Evolutionary conservation across 306 rosid genomes (phyloP).

Genomic region (Carpinus viminea): DNA sequence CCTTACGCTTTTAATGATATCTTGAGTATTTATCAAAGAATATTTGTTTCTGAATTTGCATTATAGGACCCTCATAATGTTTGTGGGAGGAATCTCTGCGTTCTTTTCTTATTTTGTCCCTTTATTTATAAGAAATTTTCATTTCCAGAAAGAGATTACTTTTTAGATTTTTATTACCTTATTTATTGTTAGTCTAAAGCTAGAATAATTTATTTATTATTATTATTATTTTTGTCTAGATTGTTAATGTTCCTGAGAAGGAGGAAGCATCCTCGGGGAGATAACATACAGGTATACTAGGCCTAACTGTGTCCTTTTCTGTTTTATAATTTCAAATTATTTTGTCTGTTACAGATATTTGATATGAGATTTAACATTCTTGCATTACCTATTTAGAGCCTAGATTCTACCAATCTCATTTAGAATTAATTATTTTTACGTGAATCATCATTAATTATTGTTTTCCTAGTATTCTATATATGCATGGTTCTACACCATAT

Average conservation of each 20-base stretch:
- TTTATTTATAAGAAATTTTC: neutral
- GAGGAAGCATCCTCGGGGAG: slow-evolving; percentile 96
- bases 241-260: slow-evolving; percentile 98
- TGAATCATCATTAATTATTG: no score
- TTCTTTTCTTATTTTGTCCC: neutral
- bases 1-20: no score
- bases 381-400: neutral
- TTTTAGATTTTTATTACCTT: slow-evolving; percentile 18
- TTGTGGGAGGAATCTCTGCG: no score
- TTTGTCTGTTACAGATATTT: neutral
- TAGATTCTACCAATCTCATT: neutral
- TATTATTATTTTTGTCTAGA: slow-evolving; percentile 79
- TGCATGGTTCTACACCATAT: neutral
- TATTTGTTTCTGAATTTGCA: neutral
- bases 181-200: slow-evolving; percentile 32
- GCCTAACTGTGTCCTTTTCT: neutral
- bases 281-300: slow-evolving; percentile 82
- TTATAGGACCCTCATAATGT: neutral
- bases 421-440: neutral
- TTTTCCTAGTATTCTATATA: neutral
- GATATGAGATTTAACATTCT: neutral
- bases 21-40: no score
- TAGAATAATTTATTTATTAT: slow-evolving; percentile 37
- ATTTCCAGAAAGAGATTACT: neutral
- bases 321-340: slow-evolving; percentile 1